Evolutionary conservation across 2,329 filamentous ascomycete species (phyloP).

Genomic region (Trichoderma aggressivum): DNA sequence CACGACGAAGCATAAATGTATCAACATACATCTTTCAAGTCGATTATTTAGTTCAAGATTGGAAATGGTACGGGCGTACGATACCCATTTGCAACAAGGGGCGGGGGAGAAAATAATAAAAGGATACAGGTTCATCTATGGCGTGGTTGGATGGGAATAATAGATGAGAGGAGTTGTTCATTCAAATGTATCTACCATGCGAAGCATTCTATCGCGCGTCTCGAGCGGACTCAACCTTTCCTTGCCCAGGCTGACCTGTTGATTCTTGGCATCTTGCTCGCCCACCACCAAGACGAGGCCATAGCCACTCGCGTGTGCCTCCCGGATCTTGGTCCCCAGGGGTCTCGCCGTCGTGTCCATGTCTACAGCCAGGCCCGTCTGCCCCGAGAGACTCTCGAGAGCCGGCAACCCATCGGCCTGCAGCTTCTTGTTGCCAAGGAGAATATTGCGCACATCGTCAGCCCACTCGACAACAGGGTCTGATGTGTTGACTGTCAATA

Average conservation of each 20-base stretch:
- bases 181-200: constrained; percentile 47
- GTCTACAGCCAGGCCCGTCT: constrained; percentile 64
- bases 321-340: constrained; percentile 65
- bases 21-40: background rate
- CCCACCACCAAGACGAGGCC: constrained; percentile 73
- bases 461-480: constrained; percentile 51
- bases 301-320: constrained; percentile 70
- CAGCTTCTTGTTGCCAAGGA: constrained; percentile 44
- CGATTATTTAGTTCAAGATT: background rate
- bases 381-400: constrained; percentile 46
- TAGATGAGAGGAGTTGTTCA: constrained; percentile 29
- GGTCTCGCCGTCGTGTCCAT: constrained; percentile 62
- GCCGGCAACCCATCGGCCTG: constrained; percentile 32
- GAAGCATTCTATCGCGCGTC: constrained; percentile 44
- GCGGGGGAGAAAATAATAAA: background rate
- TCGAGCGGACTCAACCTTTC: constrained; percentile 44
- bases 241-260: constrained; percentile 47
- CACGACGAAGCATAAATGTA: background rate
- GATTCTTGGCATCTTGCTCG: constrained; percentile 56
- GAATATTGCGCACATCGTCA: constrained; percentile 44
- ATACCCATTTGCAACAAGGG: background rate
- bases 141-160: constrained; percentile 7
- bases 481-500: constrained; percentile 68
- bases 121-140: background rate
- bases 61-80: background rate